Evolutionary conservation across 768 basidiomycete genomes (phyloP).

Genomic region (Leccinellum luteum): DNA sequence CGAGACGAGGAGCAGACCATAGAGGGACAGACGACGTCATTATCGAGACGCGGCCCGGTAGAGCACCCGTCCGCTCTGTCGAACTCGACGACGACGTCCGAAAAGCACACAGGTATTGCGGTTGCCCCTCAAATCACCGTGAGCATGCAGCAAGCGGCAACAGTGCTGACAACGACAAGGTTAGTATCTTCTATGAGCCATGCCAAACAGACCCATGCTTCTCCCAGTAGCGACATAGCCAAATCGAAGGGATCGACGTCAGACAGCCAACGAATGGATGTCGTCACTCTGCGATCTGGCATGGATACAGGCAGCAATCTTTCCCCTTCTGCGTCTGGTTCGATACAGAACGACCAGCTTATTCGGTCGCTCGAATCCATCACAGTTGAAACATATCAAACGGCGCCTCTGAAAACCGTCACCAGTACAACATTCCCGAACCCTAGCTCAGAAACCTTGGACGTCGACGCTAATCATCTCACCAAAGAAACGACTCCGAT

Average conservation of each 20-base stretch:
- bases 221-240: not conserved
- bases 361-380: not conserved
- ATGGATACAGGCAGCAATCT: not conserved
- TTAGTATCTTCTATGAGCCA: not conserved
- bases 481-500: not conserved
- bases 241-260: not conserved
- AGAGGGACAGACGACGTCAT: not conserved
- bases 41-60: not conserved
- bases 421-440: not conserved
- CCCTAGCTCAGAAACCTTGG: not conserved
- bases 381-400: not conserved
- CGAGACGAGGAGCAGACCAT: not conserved
- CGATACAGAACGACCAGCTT: not conserved
- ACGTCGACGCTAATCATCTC: not conserved
- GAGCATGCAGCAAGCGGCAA: not conserved
- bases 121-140: constrained; percentile 2
- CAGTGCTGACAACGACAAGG: not conserved
- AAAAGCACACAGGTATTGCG: not conserved
- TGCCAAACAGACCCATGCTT: not conserved
- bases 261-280: not conserved
- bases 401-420: not conserved
- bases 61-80: not conserved
- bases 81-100: not conserved
- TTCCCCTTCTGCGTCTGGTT: not conserved
- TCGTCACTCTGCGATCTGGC: not conserved